Evolutionary conservation across 1,284 basidiomycete genomes (phyloP).

Genomic region (Meripilus lineatus): DNA sequence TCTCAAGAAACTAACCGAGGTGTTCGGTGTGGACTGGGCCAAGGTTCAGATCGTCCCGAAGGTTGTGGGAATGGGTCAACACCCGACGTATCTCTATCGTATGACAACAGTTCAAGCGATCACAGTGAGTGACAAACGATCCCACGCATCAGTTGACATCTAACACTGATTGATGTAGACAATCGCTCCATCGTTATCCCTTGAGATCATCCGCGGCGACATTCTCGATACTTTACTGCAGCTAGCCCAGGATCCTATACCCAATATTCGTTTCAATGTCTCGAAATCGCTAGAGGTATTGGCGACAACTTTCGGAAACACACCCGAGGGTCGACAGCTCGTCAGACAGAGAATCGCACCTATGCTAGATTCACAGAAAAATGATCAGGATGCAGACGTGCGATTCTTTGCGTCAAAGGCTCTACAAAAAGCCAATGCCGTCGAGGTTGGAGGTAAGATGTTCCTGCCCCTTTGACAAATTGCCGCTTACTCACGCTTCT

Average conservation of each 20-base stretch:
- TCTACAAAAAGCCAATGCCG: constrained; percentile 48
- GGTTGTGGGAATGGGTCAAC: constrained; percentile 95
- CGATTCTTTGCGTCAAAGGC: constrained; percentile 79
- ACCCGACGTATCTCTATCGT: constrained; percentile 96
- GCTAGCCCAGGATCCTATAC: constrained; percentile 90
- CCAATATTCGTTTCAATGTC: constrained; percentile 99
- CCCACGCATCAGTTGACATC: constrained; percentile 7
- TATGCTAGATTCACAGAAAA: constrained; percentile 82
- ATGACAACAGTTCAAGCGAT: constrained; percentile 99
- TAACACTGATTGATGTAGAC: constrained; percentile 49
- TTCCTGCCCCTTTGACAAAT: too few species aligned
- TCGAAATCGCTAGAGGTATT: constrained; percentile 92
- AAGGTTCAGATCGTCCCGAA: constrained; percentile 93
- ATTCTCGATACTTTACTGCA: constrained; percentile 85
- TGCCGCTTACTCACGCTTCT: too few species aligned
- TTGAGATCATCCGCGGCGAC: constrained; percentile 81
- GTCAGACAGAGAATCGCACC: constrained; percentile 76
- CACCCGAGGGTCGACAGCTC: constrained; percentile 73
- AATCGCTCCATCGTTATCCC: constrained; percentile 89
- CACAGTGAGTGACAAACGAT: constrained; percentile 55
- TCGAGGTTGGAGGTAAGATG: constrained; percentile 20
- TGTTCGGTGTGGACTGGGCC: constrained; percentile 99
- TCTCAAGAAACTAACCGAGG: constrained; percentile 95
- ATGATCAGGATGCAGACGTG: constrained; percentile 94
- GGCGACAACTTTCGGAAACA: constrained; percentile 62